Evolutionary conservation across 164 flowering plant species (phyloP).

Genomic region (Vitis cinerea): DNA sequence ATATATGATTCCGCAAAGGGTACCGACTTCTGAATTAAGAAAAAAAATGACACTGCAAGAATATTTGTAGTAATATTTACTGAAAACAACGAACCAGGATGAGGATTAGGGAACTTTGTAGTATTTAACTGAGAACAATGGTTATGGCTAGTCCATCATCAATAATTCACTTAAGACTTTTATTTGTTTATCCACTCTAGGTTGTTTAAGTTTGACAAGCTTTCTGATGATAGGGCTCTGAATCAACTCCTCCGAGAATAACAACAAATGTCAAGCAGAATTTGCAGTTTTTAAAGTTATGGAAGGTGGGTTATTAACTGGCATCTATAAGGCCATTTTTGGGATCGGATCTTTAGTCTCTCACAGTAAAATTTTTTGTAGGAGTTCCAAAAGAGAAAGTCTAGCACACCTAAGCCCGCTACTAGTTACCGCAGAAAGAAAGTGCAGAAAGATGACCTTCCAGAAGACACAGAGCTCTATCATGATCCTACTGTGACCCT

Average conservation of each 20-base stretch:
- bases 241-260: constrained; percentile 73
- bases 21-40: no score
- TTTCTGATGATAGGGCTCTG: constrained; percentile 44
- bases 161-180: no score
- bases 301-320: constrained; percentile 53
- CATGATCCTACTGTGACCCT: constrained; percentile 75
- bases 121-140: no score
- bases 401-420: constrained; percentile 66
- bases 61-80: no score
- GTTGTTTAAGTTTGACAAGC: neutral
- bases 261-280: constrained; percentile 93
- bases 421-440: constrained; percentile 89
- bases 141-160: no score
- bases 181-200: neutral
- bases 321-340: no score
- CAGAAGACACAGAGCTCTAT: constrained; percentile 59
- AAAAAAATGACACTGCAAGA: no score
- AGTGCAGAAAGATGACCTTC: constrained; percentile 71
- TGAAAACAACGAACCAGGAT: no score
- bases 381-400: constrained; percentile 73
- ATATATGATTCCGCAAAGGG: no score
- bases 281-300: constrained; percentile 71
- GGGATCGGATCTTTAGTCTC: neutral
- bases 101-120: no score
- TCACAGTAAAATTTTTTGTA: constrained; percentile 20